A percentile compares a stretch with the other conserved stretches of the same genome.
These are phyloP conservation scores for Olyra latifolia DNA, from an alignment of 176 grass and related monocot species.

Conservation along the genomic window DNA sequence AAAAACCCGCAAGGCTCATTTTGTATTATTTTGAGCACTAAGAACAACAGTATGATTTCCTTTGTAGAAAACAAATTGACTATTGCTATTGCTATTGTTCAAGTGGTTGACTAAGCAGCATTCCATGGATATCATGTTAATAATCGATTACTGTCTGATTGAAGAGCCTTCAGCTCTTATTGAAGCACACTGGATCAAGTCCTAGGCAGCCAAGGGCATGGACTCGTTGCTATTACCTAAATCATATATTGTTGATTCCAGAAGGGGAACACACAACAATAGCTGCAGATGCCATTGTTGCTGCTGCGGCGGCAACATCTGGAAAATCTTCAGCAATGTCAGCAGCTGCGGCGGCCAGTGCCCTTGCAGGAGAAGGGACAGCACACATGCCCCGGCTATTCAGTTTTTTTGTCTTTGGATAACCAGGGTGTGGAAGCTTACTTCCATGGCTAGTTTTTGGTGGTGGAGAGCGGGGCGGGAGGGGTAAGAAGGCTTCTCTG, in stretches of 20 bases:
- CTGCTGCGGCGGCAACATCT: conserved; percentile 77
- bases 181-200: too few relatives aligned
- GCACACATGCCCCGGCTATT: conserved; percentile 94
- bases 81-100: neutral
- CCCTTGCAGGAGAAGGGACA: conserved; percentile 95
- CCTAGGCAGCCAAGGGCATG: too few relatives aligned
- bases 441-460: conserved; percentile 97
- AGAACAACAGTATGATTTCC: neutral
- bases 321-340: conserved; percentile 97
- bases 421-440: conserved; percentile 94
- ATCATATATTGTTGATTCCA: too few relatives aligned
- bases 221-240: too few relatives aligned
- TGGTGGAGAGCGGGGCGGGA: conserved; percentile 80
- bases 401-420: conserved; percentile 89
- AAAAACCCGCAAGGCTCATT: neutral
- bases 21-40: neutral
- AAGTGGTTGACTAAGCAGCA: neutral
- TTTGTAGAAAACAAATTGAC: neutral
- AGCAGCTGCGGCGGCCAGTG: conserved; percentile 89
- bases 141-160: neutral
- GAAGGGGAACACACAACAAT: too few relatives aligned
- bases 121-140: neutral
- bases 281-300: conserved; percentile 89
- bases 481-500: conserved; percentile 90
- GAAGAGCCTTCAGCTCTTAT: conserved; percentile 8